Conservation (phyloP, 1,284 basidiomycete genomes). For the Gymnopus androsaceus region DNA sequence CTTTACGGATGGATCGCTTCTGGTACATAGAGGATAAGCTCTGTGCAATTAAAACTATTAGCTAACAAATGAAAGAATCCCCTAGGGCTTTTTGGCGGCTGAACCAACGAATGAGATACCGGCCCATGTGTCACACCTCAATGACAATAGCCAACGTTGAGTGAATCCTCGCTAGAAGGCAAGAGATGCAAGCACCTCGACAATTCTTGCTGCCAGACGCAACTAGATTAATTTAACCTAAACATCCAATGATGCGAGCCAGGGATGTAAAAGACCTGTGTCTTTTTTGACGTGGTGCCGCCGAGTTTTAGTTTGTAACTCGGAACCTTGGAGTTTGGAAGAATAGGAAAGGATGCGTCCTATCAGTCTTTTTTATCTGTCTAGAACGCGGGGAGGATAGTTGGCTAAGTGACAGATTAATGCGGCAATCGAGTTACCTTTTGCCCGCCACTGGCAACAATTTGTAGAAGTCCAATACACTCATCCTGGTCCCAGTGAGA, state of each 20-base stretch:
- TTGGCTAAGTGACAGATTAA: not conserved
- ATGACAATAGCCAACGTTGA: not conserved
- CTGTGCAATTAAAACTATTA: not conserved
- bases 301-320: constrained; percentile 3
- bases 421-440: not conserved
- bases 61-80: constrained; percentile 8
- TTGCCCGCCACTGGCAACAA: not conserved
- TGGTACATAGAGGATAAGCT: not conserved
- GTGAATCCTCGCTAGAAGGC: constrained; percentile 12
- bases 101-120: not conserved
- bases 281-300: not conserved
- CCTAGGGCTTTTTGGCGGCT: constrained; percentile 1
- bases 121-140: not conserved
- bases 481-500: constrained; percentile 5
- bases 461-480: not conserved
- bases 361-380: not conserved
- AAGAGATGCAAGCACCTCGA: not conserved
- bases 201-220: not conserved
- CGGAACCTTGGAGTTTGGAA: not conserved
- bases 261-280: not conserved
- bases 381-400: too few relatives aligned
- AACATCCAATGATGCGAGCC: not conserved
- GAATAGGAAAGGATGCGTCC: not conserved
- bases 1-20: not conserved
- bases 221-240: not conserved